These are phyloP conservation scores for Colletotrichum sp. DNA, from an alignment of 2,329 filamentous ascomycete genomes.

Conservation along the genomic window DNA sequence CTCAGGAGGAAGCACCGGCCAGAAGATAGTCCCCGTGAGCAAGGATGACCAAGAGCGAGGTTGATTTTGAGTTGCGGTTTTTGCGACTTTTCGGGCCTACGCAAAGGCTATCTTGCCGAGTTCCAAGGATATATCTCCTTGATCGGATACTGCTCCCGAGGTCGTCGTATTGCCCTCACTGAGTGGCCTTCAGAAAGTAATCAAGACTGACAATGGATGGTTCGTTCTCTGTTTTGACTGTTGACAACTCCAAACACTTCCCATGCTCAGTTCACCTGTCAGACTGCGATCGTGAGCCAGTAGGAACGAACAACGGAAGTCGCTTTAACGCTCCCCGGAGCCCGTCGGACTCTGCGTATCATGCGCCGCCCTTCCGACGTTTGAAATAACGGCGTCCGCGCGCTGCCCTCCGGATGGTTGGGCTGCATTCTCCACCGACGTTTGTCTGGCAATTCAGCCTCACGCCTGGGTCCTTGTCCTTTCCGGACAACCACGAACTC, in stretches of 20 bases:
- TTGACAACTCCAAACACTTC: not conserved
- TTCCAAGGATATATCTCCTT: not conserved
- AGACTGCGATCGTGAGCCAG: not conserved
- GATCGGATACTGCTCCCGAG: not conserved
- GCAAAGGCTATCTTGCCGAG: not conserved
- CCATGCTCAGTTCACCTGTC: not conserved
- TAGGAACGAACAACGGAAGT: not conserved
- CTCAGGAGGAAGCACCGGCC: not conserved
- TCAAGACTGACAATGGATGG: not conserved
- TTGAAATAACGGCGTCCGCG: not conserved
- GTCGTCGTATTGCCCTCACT: not conserved
- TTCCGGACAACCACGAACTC: slow-evolving; percentile 12
- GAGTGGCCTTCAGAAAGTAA: not conserved
- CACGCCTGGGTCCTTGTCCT: not conserved
- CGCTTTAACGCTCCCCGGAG: not conserved
- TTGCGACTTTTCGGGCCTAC: not conserved
- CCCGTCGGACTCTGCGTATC: not conserved
- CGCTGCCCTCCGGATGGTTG: not conserved
- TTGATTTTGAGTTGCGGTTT: not conserved
- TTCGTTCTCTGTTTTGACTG: not conserved
- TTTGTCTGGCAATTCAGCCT: not conserved
- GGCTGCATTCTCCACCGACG: not conserved
- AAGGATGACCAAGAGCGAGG: not conserved
- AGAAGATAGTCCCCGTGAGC: not conserved
- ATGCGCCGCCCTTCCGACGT: not conserved